A percentile compares a stretch with the other conserved stretches of the same genome.
phyloP scores from a whole-genome alignment of 805 yeast species.

The Ogataea angusta region DNA sequence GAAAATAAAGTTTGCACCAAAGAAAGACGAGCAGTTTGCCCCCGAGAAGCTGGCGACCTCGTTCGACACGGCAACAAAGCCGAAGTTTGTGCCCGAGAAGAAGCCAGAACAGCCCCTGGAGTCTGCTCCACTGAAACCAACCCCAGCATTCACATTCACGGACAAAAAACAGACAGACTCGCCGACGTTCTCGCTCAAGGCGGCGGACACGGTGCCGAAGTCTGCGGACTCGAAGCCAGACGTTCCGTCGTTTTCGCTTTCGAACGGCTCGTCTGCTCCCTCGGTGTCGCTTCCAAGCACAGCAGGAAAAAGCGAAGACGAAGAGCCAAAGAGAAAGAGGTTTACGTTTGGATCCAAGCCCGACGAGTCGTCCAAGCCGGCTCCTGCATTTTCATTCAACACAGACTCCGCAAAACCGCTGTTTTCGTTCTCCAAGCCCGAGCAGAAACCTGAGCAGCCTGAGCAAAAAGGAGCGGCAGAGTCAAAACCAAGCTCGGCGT shows the following conservation, averaged over 20 bases:
- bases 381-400: not conserved
- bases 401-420: not conserved
- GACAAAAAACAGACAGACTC: not conserved
- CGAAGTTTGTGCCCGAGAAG: slow-evolving; percentile 11
- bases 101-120: slow-evolving; percentile 1
- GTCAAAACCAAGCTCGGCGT: not conserved
- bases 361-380: not conserved
- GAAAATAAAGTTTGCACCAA: slow-evolving; percentile 25
- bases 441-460: not conserved
- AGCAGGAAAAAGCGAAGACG: not conserved
- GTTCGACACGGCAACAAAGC: slow-evolving; percentile 19
- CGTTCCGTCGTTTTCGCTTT: not conserved
- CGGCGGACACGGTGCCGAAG: no score
- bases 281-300: not conserved
- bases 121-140: slow-evolving; percentile 4
- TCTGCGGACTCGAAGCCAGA: not conserved
- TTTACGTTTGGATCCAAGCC: not conserved
- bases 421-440: slow-evolving; percentile 2
- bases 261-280: not conserved
- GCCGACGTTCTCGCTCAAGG: slow-evolving; percentile 1
- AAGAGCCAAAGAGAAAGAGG: slow-evolving; percentile 2
- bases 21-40: slow-evolving; percentile 14
- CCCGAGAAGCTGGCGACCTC: slow-evolving; percentile 13
- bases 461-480: not conserved
- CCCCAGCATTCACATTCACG: slow-evolving; percentile 4